Conservation (phyloP, 106 monocot genomes). For the Dendrobium catenatum region DNA sequence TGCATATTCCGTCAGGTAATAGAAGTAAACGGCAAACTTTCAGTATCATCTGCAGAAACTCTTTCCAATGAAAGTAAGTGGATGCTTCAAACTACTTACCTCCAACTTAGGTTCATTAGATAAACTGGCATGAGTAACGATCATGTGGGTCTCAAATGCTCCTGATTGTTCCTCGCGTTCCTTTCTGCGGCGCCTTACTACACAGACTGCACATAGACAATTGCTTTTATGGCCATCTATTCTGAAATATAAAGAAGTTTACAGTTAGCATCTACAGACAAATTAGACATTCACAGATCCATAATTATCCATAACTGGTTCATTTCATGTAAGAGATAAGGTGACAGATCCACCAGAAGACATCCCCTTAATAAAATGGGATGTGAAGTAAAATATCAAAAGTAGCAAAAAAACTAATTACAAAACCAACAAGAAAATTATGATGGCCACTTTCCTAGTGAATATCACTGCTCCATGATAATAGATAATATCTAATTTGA, state of each 20-base stretch:
- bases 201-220: constrained; percentile 90
- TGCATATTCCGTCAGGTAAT: neutral
- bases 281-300: neutral
- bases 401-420: neutral
- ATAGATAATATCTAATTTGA: neutral
- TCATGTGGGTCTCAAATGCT: constrained; percentile 20
- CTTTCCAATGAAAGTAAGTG: neutral
- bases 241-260: constrained; percentile 30
- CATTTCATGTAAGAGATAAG: neutral
- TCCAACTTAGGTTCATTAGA: constrained; percentile 9
- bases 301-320: neutral
- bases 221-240: constrained; percentile 79
- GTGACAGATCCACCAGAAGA: neutral
- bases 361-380: neutral
- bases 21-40: neutral
- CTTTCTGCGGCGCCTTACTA: constrained; percentile 61
- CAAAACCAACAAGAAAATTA: neutral
- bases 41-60: neutral
- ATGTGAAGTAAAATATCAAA: neutral
- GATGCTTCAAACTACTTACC: neutral
- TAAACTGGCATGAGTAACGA: constrained; percentile 17
- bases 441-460: neutral
- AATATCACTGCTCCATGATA: neutral
- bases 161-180: constrained; percentile 47
- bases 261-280: neutral